Base-by-base conservation (phyloP, 2,329 filamentous ascomycete genomes). In the Aspergillus neotritici region DNA sequence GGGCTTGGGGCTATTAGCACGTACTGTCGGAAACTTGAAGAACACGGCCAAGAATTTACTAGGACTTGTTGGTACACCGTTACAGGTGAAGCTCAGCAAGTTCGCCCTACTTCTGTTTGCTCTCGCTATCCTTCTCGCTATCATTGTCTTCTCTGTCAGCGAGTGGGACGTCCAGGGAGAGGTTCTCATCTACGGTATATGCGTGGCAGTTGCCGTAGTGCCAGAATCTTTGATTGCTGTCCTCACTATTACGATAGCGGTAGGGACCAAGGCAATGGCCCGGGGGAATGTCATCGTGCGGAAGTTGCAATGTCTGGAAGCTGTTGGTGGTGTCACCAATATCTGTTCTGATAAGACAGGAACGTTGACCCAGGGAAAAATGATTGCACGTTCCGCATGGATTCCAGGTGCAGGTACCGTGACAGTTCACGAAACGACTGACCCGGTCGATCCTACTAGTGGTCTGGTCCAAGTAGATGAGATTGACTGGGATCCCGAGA, bases 51-150 rank as follows among this genome's bases (percentile, higher is more conserved):
- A 74, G 52, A 67, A 73, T 41, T 61, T 77, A 9, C 72, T 79
- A 52, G 77, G 76, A 5, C 65, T 69, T 34, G 62, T 71, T 16
- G 88, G 88, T 38, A 94, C 89, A 1, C 89, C 89, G 1, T 73
- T 95, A 35, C 87, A 94, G 68, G 83, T 84, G 52, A 91, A 87
- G 59, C 75, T 95, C 40, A 87, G 85, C 69, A 88, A 90, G 66
- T 83, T 95, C 57, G 88, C 89, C 21, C 81, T 93, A 34, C 62
- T 87, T 3, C 78, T 94, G 2, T 94, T 94, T 58, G 81, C 75
- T 36, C 77, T 88, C 39, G 89, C 79, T 5, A 73, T 82, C 33
- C 53, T 82, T 8, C 69, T 80, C 35, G 78, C 79, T 9, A 77
- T 83, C 52, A 80, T 82, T 52, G 78, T 82, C 15, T 77, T 82